Evolutionary conservation across 129 eudicot genomes (phyloP).

Genomic region (Saussurea involucrata): DNA sequence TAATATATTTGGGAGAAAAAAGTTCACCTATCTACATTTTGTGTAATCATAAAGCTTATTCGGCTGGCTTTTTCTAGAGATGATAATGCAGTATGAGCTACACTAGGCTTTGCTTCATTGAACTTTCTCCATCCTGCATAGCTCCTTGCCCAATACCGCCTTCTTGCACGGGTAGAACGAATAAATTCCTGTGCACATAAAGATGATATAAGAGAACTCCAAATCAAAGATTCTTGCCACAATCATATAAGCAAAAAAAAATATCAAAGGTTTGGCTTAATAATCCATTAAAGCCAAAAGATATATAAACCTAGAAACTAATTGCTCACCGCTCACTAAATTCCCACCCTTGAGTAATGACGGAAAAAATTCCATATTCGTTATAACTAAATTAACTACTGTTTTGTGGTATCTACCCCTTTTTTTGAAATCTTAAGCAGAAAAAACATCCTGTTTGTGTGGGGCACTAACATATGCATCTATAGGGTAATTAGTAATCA

Average conservation of each 20-base stretch:
- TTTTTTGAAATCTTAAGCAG: neutral
- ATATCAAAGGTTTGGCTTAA: neutral
- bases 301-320: neutral
- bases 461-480: neutral
- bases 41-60: slow-evolving; percentile 80
- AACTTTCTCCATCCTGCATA: slow-evolving; percentile 98
- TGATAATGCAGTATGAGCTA: slow-evolving; percentile 80
- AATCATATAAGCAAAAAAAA: neutral
- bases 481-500: neutral
- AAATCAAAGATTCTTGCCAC: neutral
- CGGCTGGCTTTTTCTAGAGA: slow-evolving; percentile 75
- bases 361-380: neutral
- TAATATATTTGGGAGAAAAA: neutral
- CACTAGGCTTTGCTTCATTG: slow-evolving; percentile 73
- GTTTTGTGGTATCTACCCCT: neutral
- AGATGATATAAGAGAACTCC: slow-evolving; percentile 10
- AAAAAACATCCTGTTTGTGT: neutral
- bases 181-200: slow-evolving; percentile 61
- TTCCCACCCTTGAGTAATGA: neutral
- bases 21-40: slow-evolving; percentile 88
- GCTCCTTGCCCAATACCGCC: slow-evolving; percentile 98
- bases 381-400: neutral
- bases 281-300: neutral
- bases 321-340: neutral
- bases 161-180: slow-evolving; percentile 72